These are phyloP conservation scores for Plantago elongata DNA, from an alignment of 257 asterid species.

Conservation along the genomic window DNA sequence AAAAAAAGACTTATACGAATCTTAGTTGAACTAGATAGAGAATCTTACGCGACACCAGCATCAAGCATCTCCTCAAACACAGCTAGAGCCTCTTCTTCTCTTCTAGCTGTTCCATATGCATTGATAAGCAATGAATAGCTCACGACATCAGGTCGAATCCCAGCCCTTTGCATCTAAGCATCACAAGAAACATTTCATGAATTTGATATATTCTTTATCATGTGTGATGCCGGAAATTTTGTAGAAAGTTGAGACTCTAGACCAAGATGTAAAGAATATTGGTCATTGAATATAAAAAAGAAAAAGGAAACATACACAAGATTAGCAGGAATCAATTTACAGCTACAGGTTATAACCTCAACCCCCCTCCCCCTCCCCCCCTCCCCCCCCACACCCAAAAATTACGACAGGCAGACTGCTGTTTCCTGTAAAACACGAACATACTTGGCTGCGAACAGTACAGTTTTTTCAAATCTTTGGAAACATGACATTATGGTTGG, in stretches of 20 bases:
- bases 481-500: no score
- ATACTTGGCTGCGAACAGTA: no score
- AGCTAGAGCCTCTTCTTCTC: slow-evolving; percentile 97
- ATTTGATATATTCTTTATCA: slow-evolving; percentile 18
- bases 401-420: no score
- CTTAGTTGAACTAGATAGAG: slow-evolving; percentile 7
- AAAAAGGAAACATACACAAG: background rate
- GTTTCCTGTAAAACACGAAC: no score
- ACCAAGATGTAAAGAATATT: background rate
- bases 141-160: slow-evolving; percentile 81
- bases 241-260: background rate
- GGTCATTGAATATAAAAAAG: background rate
- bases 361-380: no score
- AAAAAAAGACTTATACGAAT: no score
- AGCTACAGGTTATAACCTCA: background rate
- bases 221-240: slow-evolving; percentile 8
- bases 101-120: slow-evolving; percentile 96
- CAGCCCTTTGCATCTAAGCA: slow-evolving; percentile 80
- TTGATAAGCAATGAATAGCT: slow-evolving; percentile 78
- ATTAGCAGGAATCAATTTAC: background rate
- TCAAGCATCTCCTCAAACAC: slow-evolving; percentile 99
- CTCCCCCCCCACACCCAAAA: no score
- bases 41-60: slow-evolving; percentile 81
- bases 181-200: slow-evolving; percentile 20
- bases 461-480: no score